A percentile compares a stretch with the other conserved stretches of the same genome.
phyloP scores from a whole-genome alignment of 805 yeast species.

The Candida ulmi region DNA sequence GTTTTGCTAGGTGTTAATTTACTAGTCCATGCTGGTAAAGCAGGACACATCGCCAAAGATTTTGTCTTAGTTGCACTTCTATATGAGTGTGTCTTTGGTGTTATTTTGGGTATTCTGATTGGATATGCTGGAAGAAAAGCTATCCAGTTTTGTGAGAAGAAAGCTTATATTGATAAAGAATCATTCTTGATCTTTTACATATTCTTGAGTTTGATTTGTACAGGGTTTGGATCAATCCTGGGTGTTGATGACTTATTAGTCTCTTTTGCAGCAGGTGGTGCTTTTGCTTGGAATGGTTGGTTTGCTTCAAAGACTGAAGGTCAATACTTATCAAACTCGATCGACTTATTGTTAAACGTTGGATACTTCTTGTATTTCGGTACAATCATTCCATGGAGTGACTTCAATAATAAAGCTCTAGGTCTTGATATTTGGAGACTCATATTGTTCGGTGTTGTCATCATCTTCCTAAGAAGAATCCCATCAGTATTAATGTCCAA shows the following conservation, averaged over 20 bases:
- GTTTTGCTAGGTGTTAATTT: conserved; percentile 65
- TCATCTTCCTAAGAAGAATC: conserved; percentile 70
- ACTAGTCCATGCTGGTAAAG: conserved; percentile 56
- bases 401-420: conserved; percentile 53
- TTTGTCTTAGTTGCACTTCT: conserved; percentile 74
- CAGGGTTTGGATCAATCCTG: conserved; percentile 82
- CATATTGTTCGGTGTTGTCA: conserved; percentile 64
- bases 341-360: conserved; percentile 75
- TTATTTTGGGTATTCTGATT: conserved; percentile 62
- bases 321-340: conserved; percentile 80
- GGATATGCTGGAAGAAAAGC: conserved; percentile 69
- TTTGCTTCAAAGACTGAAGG: conserved; percentile 79
- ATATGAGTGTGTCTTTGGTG: conserved; percentile 80
- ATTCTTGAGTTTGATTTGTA: conserved; percentile 74
- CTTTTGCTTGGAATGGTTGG: conserved; percentile 93
- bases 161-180: conserved; percentile 75
- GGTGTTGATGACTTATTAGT: conserved; percentile 88
- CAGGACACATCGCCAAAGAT: conserved; percentile 64
- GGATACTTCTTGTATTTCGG: conserved; percentile 89
- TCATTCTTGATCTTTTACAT: conserved; percentile 83
- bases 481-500: conserved; percentile 75
- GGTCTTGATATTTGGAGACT: conserved; percentile 80
- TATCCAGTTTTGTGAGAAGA: conserved; percentile 67
- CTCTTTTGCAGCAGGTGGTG: conserved; percentile 89
- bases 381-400: conserved; percentile 83